These are phyloP conservation scores for Allium fistulosum DNA, from an alignment of 106 monocot genomes.

Conservation along the genomic window DNA sequence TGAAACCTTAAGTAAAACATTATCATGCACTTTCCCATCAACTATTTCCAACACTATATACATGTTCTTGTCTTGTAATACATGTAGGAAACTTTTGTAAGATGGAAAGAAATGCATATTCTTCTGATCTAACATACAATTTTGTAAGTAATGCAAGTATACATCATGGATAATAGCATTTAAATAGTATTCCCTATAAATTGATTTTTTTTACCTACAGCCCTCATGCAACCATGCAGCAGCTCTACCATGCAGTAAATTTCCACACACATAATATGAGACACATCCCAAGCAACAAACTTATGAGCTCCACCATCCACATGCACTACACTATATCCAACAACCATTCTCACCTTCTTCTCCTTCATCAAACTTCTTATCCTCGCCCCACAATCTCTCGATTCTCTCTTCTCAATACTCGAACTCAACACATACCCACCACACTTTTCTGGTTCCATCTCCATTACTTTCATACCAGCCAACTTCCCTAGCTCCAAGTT, in stretches of 20 bases:
- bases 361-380: constrained; percentile 52
- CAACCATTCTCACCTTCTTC: constrained; percentile 36
- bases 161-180: too few relatives aligned
- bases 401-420: constrained; percentile 23
- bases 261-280: constrained; percentile 36
- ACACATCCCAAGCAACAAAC: constrained; percentile 64
- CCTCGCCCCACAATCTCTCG: constrained; percentile 13
- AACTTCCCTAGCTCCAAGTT: constrained; percentile 26
- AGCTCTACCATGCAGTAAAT: constrained; percentile 51
- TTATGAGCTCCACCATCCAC: constrained; percentile 28
- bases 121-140: too few relatives aligned
- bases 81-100: too few relatives aligned
- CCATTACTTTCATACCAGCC: constrained; percentile 36
- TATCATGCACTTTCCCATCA: too few relatives aligned
- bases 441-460: constrained; percentile 55
- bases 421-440: constrained; percentile 48
- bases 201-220: neutral
- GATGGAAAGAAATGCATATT: too few relatives aligned
- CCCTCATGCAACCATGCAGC: constrained; percentile 39
- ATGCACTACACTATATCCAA: constrained; percentile 64
- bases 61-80: too few relatives aligned
- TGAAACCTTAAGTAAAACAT: too few relatives aligned
- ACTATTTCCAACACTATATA: too few relatives aligned
- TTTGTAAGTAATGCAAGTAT: too few relatives aligned
- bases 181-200: too few relatives aligned